Evolutionary conservation across 2,329 filamentous ascomycete species (phyloP).

Genomic region (Cryphonectria carpinicola): DNA sequence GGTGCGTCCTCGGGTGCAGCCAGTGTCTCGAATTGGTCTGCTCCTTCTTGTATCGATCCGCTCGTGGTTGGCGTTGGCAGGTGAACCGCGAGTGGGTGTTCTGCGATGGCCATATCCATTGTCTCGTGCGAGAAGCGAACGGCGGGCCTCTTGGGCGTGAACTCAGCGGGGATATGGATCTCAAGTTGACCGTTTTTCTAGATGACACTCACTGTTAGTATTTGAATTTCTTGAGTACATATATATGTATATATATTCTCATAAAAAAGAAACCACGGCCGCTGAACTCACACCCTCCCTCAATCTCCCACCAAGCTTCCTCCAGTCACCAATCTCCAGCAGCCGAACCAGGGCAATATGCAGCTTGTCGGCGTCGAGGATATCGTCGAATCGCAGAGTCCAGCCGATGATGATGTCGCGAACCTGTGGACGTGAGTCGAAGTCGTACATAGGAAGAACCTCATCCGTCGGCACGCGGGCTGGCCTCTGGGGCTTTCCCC

Average conservation of each 20-base stretch:
- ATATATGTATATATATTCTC: background rate
- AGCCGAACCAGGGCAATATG: slow-evolving; percentile 41
- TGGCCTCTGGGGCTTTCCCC: slow-evolving; percentile 12
- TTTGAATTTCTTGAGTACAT: background rate
- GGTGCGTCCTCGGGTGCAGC: slow-evolving; percentile 35
- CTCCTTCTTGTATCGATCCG: slow-evolving; percentile 37
- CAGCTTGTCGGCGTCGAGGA: slow-evolving; percentile 46
- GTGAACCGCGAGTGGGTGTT: slow-evolving; percentile 46
- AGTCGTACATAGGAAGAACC: slow-evolving; percentile 39
- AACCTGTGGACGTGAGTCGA: slow-evolving; percentile 37
- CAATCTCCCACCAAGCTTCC: slow-evolving; percentile 50
- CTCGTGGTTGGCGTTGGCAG: slow-evolving; percentile 40
- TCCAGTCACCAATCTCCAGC: slow-evolving; percentile 48
- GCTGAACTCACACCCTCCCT: slow-evolving; percentile 40
- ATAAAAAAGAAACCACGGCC: slow-evolving; percentile 15
- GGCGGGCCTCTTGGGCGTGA: slow-evolving; percentile 41
- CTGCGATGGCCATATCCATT: slow-evolving; percentile 41
- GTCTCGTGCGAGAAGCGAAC: slow-evolving; percentile 45
- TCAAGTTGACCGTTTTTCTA: slow-evolving; percentile 35
- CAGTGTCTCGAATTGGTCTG: slow-evolving; percentile 35
- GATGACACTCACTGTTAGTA: background rate
- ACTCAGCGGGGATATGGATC: slow-evolving; percentile 39
- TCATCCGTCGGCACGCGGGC: slow-evolving; percentile 32
- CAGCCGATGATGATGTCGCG: slow-evolving; percentile 37
- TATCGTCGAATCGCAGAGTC: slow-evolving; percentile 45